A percentile compares a stretch with the other conserved stretches of the same genome.
Evolutionary conservation across 1,139 yeast species (phyloP).

Genomic region (Kurtzmaniella quercitrusa): DNA sequence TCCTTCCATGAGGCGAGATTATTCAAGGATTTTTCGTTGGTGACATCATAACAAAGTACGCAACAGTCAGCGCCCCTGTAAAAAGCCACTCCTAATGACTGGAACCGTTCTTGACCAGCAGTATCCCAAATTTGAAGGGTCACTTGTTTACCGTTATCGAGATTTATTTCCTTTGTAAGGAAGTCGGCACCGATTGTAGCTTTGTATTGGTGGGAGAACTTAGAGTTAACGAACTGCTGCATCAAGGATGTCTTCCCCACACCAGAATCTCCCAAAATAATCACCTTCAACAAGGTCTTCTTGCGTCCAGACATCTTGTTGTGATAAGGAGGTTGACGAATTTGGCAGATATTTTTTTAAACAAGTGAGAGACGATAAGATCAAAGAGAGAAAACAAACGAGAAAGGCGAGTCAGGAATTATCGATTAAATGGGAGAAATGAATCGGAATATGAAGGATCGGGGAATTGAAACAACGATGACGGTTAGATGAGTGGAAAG

Average conservation of each 20-base stretch:
- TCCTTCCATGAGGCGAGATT: conserved; percentile 91
- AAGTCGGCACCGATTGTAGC: conserved; percentile 99
- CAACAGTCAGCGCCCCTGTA: conserved; percentile 99
- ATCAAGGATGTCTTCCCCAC: conserved; percentile 96
- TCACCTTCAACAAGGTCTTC: conserved; percentile 89
- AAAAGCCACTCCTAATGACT: conserved; percentile 94
- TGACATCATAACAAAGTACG: conserved; percentile 91
- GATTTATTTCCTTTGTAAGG: conserved; percentile 79
- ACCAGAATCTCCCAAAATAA: conserved; percentile 94
- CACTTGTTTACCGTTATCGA: conserved; percentile 73
- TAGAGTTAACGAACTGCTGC: conserved; percentile 94
- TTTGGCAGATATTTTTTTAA: not conserved
- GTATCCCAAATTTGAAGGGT: conserved; percentile 97
- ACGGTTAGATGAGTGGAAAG: too few relatives aligned
- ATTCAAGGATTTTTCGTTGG: conserved; percentile 89
- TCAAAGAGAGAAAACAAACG: not conserved
- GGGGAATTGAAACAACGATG: too few relatives aligned
- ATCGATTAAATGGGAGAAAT: not conserved
- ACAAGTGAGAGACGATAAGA: not conserved
- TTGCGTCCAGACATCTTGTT: conserved; percentile 68
- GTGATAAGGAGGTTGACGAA: conserved; percentile 2
- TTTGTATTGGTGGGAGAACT: conserved; percentile 92
- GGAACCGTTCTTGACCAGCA: conserved; percentile 98
- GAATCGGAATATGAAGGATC: too few relatives aligned
- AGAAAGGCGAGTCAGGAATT: not conserved